A percentile compares a stretch with the other conserved stretches of the same genome.
phyloP scores from a whole-genome alignment of 441 rosid species.

The Omphalea diandra region DNA sequence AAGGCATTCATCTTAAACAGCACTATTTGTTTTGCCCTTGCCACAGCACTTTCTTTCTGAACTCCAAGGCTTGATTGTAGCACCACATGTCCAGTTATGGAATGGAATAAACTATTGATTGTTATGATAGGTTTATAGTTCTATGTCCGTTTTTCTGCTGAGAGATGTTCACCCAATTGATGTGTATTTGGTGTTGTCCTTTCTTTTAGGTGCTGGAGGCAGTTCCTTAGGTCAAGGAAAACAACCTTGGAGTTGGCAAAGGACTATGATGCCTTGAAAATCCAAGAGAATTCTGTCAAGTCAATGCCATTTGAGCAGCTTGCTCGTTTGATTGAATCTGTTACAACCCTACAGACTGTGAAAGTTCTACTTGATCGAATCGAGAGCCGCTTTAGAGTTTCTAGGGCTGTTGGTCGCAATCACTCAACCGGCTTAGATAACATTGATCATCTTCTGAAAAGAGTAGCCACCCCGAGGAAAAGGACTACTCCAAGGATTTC shows the following conservation, averaged over 20 bases:
- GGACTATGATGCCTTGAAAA: slow-evolving; percentile 59
- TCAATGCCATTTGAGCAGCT: slow-evolving; percentile 84
- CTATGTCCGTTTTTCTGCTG: background rate
- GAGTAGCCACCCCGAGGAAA: slow-evolving; percentile 75
- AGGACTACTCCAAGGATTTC: slow-evolving; percentile 42
- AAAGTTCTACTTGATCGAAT: slow-evolving; percentile 75
- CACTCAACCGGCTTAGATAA: slow-evolving; percentile 46
- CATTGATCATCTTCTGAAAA: slow-evolving; percentile 84
- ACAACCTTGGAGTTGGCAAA: slow-evolving; percentile 77
- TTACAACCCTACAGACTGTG: slow-evolving; percentile 51
- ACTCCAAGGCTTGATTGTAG: background rate
- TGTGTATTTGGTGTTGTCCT: background rate
- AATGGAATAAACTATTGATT: background rate
- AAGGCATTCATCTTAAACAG: background rate
- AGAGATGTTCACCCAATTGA: background rate
- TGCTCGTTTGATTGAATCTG: slow-evolving; percentile 71
- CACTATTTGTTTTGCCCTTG: background rate
- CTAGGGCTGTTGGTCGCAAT: slow-evolving; percentile 24
- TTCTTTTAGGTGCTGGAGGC: slow-evolving; percentile 77
- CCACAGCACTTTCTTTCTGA: background rate
- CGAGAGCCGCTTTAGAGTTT: slow-evolving; percentile 58
- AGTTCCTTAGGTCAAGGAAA: slow-evolving; percentile 56
- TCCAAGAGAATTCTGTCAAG: slow-evolving; percentile 45
- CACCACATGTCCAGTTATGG: background rate
- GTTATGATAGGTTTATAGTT: too few species aligned